These are phyloP conservation scores for Aspergillus asperescens DNA, from an alignment of 495 filamentous ascomycete genomes.

Conservation along the genomic window DNA sequence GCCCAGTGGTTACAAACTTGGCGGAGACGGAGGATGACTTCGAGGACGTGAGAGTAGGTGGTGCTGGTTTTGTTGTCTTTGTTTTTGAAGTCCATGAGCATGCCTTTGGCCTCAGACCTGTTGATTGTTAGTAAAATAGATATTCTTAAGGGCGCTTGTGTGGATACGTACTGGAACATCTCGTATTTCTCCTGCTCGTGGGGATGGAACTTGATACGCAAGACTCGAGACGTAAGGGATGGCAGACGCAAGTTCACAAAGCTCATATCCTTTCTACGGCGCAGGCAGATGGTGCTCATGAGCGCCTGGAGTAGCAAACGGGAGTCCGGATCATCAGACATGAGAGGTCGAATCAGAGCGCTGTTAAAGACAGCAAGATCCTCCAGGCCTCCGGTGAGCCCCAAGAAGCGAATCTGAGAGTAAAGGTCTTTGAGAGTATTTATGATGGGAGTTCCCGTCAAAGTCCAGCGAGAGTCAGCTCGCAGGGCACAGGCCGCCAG, in stretches of 20 bases:
- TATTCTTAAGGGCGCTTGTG: not conserved
- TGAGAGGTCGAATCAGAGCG: slow-evolving; percentile 67
- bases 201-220: slow-evolving; percentile 66
- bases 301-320: slow-evolving; percentile 66
- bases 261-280: slow-evolving; percentile 83
- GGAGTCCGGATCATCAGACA: slow-evolving; percentile 51
- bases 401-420: slow-evolving; percentile 73
- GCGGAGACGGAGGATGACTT: slow-evolving; percentile 76
- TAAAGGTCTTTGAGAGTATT: slow-evolving; percentile 81
- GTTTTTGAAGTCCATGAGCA: slow-evolving; percentile 56
- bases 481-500: slow-evolving; percentile 60
- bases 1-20: slow-evolving; percentile 89
- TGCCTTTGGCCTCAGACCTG: slow-evolving; percentile 68
- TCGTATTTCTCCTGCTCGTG: slow-evolving; percentile 80
- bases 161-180: slow-evolving; percentile 53
- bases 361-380: slow-evolving; percentile 69
- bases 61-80: slow-evolving; percentile 39
- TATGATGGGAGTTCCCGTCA: slow-evolving; percentile 75
- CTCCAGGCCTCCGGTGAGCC: slow-evolving; percentile 72
- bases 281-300: slow-evolving; percentile 76
- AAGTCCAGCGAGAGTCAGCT: slow-evolving; percentile 72
- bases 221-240: slow-evolving; percentile 71
- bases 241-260: slow-evolving; percentile 83
- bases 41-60: slow-evolving; percentile 64
- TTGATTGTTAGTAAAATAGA: slow-evolving; percentile 15